Base-by-base conservation (phyloP, 495 filamentous ascomycete species). In the Aspergillus mulundensis region DNA sequence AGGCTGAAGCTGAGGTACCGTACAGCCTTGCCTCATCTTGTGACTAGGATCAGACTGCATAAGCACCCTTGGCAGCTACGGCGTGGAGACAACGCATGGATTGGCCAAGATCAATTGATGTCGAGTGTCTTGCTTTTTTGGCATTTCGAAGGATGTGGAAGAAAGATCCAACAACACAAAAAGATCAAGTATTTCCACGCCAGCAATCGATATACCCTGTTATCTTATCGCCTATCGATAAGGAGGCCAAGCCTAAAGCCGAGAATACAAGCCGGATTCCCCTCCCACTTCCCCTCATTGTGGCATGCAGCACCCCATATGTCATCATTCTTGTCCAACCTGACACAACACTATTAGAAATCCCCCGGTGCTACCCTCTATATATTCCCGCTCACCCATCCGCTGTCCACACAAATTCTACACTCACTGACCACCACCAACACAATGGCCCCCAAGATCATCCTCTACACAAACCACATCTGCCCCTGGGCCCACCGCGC, bases 401-500 rank as follows among this genome's bases (percentile, higher is more conserved):
- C 39, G 21, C 25, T 23, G 12, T 34, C 23, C 8, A 0, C 39
- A 34, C 20, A n/a, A n/a, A n/a, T n/a, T n/a, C 8, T 36, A 1
- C 51, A 39, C 34, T 23, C 39, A 44, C n/a, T 23, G 18, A 23
- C 23, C 15, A 47, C 18, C 32, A 34, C n/a, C 30, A 65, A 45
- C n/a, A 75, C 74, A 70, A 51, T 72, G 16, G 51, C 67, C 8
- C 74, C 70, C 16, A 78, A 79, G 70, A 77, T 82, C 61, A 78
- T 67, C 41, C 67, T 90, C 21, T 95, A 95, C 70, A 93, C 89
- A 53, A 89, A 87, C 77, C 86, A 82, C 59, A 23, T 43, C 47
- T 95, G 90, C 71, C 91, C 91, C 15, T 95, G 82, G 81, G 90
- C 90, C 1, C 89, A 94, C 64, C 86, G 91, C 21, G 88, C 81